These are phyloP conservation scores for Paxillus ammoniavirescens DNA, from an alignment of 768 basidiomycete genomes.

Conservation along the genomic window DNA sequence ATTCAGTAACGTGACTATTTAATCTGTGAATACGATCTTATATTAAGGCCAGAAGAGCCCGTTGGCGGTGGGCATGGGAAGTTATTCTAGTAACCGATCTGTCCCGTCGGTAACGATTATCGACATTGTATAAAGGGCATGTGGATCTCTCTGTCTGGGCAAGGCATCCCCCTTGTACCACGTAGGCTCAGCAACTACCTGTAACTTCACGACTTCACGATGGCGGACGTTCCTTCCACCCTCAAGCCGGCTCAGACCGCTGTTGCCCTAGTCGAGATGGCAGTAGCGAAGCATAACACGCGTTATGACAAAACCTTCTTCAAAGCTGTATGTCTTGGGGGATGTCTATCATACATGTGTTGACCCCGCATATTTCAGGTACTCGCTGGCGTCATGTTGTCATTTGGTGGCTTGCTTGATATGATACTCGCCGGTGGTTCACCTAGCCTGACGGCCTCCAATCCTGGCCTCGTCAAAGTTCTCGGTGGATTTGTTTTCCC, in stretches of 20 bases:
- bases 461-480: slow-evolving; percentile 68
- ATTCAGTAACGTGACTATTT: neutral
- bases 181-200: neutral
- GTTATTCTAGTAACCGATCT: slow-evolving; percentile 8
- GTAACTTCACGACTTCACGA: slow-evolving; percentile 9
- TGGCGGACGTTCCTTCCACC: slow-evolving; percentile 39
- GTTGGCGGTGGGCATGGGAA: neutral
- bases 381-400: slow-evolving; percentile 69
- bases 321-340: slow-evolving; percentile 56
- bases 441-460: slow-evolving; percentile 42
- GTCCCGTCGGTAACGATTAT: neutral
- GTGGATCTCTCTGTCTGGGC: neutral
- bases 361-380: slow-evolving; percentile 39
- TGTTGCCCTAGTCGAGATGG: slow-evolving; percentile 51
- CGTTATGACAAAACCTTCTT: slow-evolving; percentile 59
- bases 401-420: slow-evolving; percentile 67
- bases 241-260: slow-evolving; percentile 62
- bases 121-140: slow-evolving; percentile 19
- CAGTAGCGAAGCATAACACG: slow-evolving; percentile 61
- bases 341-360: neutral
- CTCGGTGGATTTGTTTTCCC: slow-evolving; percentile 71
- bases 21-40: slow-evolving; percentile 7
- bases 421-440: slow-evolving; percentile 63
- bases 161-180: slow-evolving; percentile 3
- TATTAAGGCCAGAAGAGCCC: neutral